phyloP scores from a whole-genome alignment of 257 asterid species.

The Solanum gracilifrons region DNA sequence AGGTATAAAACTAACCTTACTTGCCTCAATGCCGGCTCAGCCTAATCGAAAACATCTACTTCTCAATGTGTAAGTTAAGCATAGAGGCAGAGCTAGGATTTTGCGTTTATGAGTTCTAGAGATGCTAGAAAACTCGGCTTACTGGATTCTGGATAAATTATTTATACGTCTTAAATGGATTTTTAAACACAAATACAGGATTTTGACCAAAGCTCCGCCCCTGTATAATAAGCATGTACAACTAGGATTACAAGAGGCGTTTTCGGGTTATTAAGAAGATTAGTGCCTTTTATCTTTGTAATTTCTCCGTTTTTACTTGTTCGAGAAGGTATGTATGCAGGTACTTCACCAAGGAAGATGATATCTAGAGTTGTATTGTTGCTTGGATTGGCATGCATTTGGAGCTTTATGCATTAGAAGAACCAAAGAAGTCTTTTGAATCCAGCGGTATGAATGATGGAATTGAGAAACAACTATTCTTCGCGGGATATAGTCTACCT shows the following conservation, averaged over 20 bases:
- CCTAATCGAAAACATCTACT: neutral
- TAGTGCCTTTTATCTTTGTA: neutral
- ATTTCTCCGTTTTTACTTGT: neutral
- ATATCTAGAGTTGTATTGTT: neutral
- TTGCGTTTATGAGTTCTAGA: neutral
- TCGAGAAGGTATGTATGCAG: constrained; percentile 7
- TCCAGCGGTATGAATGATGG: neutral
- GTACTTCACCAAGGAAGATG: constrained; percentile 14
- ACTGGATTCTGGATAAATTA: neutral
- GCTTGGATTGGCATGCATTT: constrained; percentile 15
- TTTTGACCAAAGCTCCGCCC: neutral
- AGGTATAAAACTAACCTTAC: constrained; percentile 15
- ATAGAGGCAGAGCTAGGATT: neutral
- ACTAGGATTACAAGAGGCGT: neutral
- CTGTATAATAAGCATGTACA: neutral
- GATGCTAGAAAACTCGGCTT: neutral
- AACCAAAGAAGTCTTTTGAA: neutral
- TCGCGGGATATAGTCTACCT: neutral
- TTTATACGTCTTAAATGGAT: neutral
- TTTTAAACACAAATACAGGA: neutral
- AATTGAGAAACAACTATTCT: neutral
- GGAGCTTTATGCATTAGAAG: constrained; percentile 3
- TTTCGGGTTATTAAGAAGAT: neutral
- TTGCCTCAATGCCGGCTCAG: neutral
- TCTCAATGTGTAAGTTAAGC: neutral